Conservation (phyloP, 495 filamentous ascomycete species). For the Aspergillus nidulans region DNA sequence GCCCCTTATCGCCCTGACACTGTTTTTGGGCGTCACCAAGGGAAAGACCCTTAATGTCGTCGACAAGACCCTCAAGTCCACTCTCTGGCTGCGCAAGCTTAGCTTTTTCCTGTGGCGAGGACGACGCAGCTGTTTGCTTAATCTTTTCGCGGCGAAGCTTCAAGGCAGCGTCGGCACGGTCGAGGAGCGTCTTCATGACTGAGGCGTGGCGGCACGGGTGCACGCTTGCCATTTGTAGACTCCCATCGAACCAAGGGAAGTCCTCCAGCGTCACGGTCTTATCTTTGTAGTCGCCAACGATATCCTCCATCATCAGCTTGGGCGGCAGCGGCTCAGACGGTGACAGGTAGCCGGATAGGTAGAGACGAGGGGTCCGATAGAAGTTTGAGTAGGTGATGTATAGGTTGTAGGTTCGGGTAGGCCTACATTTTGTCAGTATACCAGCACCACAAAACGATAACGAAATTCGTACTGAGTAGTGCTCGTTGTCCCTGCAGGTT, state of each 20-base stretch:
- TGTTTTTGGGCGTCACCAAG: slow-evolving; percentile 34
- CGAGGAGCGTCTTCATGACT: slow-evolving; percentile 97
- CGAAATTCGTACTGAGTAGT: slow-evolving; percentile 60
- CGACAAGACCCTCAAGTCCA: slow-evolving; percentile 62
- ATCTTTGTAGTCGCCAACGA: slow-evolving; percentile 98
- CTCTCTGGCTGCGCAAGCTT: slow-evolving; percentile 49
- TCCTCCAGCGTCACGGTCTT: slow-evolving; percentile 99
- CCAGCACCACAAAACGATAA: background rate
- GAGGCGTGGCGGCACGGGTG: slow-evolving; percentile 92
- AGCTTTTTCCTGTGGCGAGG: background rate
- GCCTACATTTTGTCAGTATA: slow-evolving; percentile 42
- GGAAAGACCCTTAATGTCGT: slow-evolving; percentile 49
- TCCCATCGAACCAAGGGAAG: slow-evolving; percentile 82
- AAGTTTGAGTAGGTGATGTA: slow-evolving; percentile 98
- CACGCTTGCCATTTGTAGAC: slow-evolving; percentile 90
- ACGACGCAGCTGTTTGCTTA: slow-evolving; percentile 28
- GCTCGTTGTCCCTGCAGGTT: slow-evolving; percentile 52
- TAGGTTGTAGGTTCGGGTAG: slow-evolving; percentile 86
- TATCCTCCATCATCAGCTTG: slow-evolving; percentile 96
- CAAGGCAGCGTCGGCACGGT: slow-evolving; percentile 87
- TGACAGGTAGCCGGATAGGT: slow-evolving; percentile 85
- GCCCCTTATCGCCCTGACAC: slow-evolving; percentile 48
- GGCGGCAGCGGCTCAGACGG: slow-evolving; percentile 80
- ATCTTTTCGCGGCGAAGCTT: slow-evolving; percentile 84
- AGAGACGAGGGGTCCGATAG: slow-evolving; percentile 94